Conservation (phyloP, 768 basidiomycete species). For the Tubosaeta sp. region DNA sequence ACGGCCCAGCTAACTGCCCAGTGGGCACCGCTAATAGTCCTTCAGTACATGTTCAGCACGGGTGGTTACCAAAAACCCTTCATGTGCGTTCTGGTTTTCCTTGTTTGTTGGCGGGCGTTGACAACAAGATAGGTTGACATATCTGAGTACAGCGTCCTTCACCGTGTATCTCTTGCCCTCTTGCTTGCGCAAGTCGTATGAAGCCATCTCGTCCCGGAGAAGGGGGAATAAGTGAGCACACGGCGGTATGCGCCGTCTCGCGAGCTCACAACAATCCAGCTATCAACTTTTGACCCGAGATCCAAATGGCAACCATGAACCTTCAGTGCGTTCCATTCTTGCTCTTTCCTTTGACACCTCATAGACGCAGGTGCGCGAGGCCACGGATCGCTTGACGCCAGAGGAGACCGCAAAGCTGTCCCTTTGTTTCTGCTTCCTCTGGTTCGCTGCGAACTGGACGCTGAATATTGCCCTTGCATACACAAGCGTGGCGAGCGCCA, state of each 20-base stretch:
- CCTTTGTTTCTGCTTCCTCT: constrained; percentile 76
- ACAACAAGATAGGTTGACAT: constrained; percentile 62
- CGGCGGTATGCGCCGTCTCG: neutral
- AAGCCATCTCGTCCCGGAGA: neutral
- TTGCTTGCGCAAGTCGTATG: constrained; percentile 32
- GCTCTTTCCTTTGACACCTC: neutral
- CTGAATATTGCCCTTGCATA: constrained; percentile 79
- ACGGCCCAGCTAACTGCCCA: neutral
- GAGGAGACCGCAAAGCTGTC: constrained; percentile 78
- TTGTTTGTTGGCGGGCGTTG: neutral
- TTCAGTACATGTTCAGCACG: constrained; percentile 43
- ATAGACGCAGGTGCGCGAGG: constrained; percentile 12
- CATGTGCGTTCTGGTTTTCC: constrained; percentile 45
- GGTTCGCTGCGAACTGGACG: constrained; percentile 94
- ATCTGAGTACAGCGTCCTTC: constrained; percentile 90
- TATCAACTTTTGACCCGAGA: constrained; percentile 26
- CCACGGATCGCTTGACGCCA: constrained; percentile 45
- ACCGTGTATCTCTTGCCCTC: constrained; percentile 73
- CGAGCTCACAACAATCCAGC: constrained; percentile 8
- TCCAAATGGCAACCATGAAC: constrained; percentile 4
- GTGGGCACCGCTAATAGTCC: constrained; percentile 6
- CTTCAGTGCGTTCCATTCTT: constrained; percentile 14
- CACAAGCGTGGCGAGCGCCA: constrained; percentile 93
- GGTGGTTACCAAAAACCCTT: constrained; percentile 88
- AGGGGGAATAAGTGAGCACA: constrained; percentile 9